Evolutionary conservation across 164 flowering plant species (phyloP).

Genomic region (Vitis vinifera): DNA sequence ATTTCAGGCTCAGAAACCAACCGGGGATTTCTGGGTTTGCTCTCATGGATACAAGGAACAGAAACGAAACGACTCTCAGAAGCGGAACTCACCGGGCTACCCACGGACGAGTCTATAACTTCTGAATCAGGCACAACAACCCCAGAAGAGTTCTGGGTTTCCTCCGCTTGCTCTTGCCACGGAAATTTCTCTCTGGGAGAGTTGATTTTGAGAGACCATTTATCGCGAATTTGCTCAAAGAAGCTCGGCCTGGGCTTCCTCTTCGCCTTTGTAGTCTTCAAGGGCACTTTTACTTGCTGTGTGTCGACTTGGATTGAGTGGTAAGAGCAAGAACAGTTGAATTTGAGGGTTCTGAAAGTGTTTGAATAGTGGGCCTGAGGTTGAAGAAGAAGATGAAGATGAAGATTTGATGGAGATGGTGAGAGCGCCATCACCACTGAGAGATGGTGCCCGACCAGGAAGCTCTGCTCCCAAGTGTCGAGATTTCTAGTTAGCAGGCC

Average conservation of each 20-base stretch:
- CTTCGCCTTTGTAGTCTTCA: slow-evolving; percentile 39
- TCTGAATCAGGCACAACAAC: slow-evolving; percentile 2
- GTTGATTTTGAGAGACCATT: slow-evolving; percentile 59
- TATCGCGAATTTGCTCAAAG: slow-evolving; percentile 53
- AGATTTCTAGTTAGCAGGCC: too few relatives aligned
- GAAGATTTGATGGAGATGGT: slow-evolving; percentile 10
- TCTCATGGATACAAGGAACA: slow-evolving; percentile 65
- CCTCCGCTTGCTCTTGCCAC: slow-evolving; percentile 54
- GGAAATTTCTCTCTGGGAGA: slow-evolving; percentile 56
- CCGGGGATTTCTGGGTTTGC: slow-evolving; percentile 17
- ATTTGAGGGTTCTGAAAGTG: slow-evolving; percentile 18
- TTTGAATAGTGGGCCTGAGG: slow-evolving; percentile 12
- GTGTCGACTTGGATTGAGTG: slow-evolving; percentile 24
- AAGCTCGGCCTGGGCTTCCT: slow-evolving; percentile 80
- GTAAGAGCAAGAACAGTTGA: slow-evolving; percentile 20
- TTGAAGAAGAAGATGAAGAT: slow-evolving; percentile 17
- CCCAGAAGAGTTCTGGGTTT: slow-evolving; percentile 7
- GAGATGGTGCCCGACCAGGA: slow-evolving; percentile 12
- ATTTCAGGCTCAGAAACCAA: slow-evolving; percentile 20
- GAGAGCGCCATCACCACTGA: slow-evolving; percentile 23
- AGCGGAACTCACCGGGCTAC: slow-evolving; percentile 20
- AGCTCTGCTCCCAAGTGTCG: neutral
- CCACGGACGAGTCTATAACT: neutral
- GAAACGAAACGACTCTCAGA: slow-evolving; percentile 18
- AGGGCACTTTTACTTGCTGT: slow-evolving; percentile 12